These are phyloP conservation scores for Erysimum cheiranthoides DNA, from an alignment of 345 rosid species.

Conservation along the genomic window DNA sequence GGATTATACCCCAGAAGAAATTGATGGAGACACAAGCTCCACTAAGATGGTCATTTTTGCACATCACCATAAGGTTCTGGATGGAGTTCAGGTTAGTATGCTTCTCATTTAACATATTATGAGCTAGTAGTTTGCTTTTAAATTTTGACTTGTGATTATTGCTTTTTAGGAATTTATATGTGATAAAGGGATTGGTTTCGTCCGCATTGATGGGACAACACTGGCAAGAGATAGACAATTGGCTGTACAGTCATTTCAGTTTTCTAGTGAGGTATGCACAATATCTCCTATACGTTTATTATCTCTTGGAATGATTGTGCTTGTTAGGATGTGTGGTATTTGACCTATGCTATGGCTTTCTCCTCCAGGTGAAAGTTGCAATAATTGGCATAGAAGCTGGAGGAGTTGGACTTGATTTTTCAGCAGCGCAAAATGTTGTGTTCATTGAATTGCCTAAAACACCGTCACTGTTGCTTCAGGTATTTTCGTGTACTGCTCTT, in stretches of 20 bases:
- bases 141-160: slow-evolving; percentile 19
- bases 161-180: slow-evolving; percentile 72
- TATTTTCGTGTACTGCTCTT: slow-evolving; percentile 32
- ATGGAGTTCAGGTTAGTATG: slow-evolving; percentile 79
- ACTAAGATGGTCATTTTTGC: slow-evolving; percentile 91
- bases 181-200: slow-evolving; percentile 81
- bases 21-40: slow-evolving; percentile 52
- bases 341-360: slow-evolving; percentile 26
- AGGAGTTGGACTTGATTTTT: slow-evolving; percentile 94
- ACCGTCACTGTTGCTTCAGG: slow-evolving; percentile 95
- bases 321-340: slow-evolving; percentile 28
- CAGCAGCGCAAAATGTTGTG: slow-evolving; percentile 87
- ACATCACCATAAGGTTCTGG: slow-evolving; percentile 94
- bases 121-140: slow-evolving; percentile 24
- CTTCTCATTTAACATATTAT: slow-evolving; percentile 22
- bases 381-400: slow-evolving; percentile 93
- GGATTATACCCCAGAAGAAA: slow-evolving; percentile 56
- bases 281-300: slow-evolving; percentile 26
- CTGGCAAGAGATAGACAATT: slow-evolving; percentile 86
- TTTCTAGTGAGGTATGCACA: slow-evolving; percentile 64
- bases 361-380: slow-evolving; percentile 76
- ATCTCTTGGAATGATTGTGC: slow-evolving; percentile 22
- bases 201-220: slow-evolving; percentile 95
- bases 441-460: slow-evolving; percentile 92
- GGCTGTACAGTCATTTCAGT: slow-evolving; percentile 77